phyloP scores from a whole-genome alignment of 78 protist genomes.

The Dictyostelium purpureum region DNA sequence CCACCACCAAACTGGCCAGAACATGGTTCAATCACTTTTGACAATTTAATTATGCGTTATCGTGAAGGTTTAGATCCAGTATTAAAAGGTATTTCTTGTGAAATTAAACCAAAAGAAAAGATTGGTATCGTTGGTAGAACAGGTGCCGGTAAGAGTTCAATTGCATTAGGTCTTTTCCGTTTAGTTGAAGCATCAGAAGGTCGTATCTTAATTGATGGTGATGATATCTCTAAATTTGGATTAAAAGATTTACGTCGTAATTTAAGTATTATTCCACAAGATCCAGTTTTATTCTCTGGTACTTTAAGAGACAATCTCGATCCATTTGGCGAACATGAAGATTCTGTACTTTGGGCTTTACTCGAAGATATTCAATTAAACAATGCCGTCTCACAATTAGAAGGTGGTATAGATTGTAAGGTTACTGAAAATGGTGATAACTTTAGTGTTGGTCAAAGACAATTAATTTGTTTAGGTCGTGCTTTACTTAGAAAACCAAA shows the following conservation, averaged over 20 bases:
- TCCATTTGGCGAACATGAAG: slow-evolving; percentile 83
- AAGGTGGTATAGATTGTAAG: slow-evolving; percentile 30
- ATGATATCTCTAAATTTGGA: slow-evolving; percentile 77
- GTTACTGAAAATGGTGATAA: slow-evolving; percentile 89
- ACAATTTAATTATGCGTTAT: slow-evolving; percentile 83
- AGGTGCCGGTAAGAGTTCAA: slow-evolving; percentile 88
- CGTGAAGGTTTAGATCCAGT: slow-evolving; percentile 89
- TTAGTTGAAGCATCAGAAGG: slow-evolving; percentile 79
- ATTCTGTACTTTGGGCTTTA: slow-evolving; percentile 80
- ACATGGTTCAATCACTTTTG: slow-evolving; percentile 81
- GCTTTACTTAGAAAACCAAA: slow-evolving; percentile 83
- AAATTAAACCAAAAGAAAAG: slow-evolving; percentile 85
- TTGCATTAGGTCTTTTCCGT: slow-evolving; percentile 81
- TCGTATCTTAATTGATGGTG: slow-evolving; percentile 73
- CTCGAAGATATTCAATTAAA: slow-evolving; percentile 80
- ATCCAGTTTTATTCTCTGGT: slow-evolving; percentile 91
- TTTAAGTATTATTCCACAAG: slow-evolving; percentile 95
- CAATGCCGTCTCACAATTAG: neutral
- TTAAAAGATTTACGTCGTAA: slow-evolving; percentile 79
- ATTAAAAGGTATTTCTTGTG: slow-evolving; percentile 66
- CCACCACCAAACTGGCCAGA: slow-evolving; percentile 79
- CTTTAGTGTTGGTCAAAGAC: slow-evolving; percentile 94
- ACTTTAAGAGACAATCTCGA: slow-evolving; percentile 94
- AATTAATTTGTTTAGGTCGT: slow-evolving; percentile 95
- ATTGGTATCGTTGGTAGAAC: slow-evolving; percentile 96